These are phyloP conservation scores for Geranium incanum DNA, from an alignment of 441 rosid genomes.

Conservation along the genomic window DNA sequence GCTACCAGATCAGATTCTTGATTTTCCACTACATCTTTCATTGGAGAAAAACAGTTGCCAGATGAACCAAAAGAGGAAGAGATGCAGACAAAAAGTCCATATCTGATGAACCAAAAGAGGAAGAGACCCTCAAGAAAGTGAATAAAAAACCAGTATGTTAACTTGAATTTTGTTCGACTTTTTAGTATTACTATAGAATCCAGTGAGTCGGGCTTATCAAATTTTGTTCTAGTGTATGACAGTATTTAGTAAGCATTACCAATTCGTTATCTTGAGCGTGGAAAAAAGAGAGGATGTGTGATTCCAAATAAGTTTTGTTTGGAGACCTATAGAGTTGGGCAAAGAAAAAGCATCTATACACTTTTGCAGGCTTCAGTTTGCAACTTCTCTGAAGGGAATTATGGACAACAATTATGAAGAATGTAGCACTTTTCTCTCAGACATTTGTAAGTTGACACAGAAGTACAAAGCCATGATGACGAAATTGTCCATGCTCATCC, in stretches of 20 bases:
- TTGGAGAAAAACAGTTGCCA: slow-evolving; percentile 5
- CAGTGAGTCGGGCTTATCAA: background rate
- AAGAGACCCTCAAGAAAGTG: background rate
- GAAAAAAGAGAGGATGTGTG: background rate
- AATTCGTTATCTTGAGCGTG: background rate
- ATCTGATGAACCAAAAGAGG: background rate
- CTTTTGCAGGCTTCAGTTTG: background rate
- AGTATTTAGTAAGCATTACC: background rate
- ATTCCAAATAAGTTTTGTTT: background rate
- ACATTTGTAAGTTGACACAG: background rate
- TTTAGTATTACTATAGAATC: background rate
- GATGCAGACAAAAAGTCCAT: background rate
- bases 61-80: background rate
- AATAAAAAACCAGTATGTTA: background rate
- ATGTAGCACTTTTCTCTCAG: background rate
- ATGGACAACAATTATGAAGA: slow-evolving; percentile 2
- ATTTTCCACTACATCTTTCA: slow-evolving; percentile 14
- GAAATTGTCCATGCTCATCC: background rate
- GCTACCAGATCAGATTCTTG: slow-evolving; percentile 56
- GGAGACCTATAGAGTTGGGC: background rate
- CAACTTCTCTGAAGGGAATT: slow-evolving; percentile 1
- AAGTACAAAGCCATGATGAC: background rate
- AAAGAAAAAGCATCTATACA: background rate
- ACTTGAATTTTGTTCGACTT: background rate
- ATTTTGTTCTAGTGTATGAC: background rate